These are phyloP conservation scores for Magnaporthiopsis incrustans DNA, from an alignment of 2,329 filamentous ascomycete species.

Conservation along the genomic window DNA sequence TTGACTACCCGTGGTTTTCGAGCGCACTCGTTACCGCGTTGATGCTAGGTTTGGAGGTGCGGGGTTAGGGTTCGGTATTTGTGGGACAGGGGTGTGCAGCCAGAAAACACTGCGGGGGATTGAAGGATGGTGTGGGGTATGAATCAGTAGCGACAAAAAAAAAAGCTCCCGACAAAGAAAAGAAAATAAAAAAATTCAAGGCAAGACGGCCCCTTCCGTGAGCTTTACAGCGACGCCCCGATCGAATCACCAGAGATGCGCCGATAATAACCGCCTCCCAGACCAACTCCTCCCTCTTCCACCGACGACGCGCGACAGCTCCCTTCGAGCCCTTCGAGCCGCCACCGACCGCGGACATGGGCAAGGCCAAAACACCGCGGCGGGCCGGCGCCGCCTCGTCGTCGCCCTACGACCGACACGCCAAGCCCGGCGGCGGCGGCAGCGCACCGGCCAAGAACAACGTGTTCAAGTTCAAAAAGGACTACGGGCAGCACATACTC, in stretches of 20 bases:
- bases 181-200: neutral
- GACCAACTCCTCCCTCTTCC: neutral
- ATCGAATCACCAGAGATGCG: neutral
- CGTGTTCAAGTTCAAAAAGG: slow-evolving; percentile 95
- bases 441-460: slow-evolving; percentile 52
- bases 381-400: slow-evolving; percentile 23
- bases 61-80: neutral
- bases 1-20: neutral
- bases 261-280: neutral
- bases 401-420: slow-evolving; percentile 26
- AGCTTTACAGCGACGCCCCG: neutral
- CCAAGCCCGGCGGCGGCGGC: slow-evolving; percentile 16
- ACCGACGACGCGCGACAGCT: neutral
- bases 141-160: neutral
- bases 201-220: no score
- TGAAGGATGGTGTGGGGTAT: neutral
- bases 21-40: no score
- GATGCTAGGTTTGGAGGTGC: neutral
- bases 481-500: slow-evolving; percentile 81
- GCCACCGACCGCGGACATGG: slow-evolving; percentile 22
- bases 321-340: neutral
- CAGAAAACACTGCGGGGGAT: neutral
- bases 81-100: neutral
- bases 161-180: neutral
- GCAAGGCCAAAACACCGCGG: slow-evolving; percentile 31